A percentile compares a stretch with the other conserved stretches of the same genome.
phyloP scores from a whole-genome alignment of 805 yeast species.

The Ogataea zsoltii region DNA sequence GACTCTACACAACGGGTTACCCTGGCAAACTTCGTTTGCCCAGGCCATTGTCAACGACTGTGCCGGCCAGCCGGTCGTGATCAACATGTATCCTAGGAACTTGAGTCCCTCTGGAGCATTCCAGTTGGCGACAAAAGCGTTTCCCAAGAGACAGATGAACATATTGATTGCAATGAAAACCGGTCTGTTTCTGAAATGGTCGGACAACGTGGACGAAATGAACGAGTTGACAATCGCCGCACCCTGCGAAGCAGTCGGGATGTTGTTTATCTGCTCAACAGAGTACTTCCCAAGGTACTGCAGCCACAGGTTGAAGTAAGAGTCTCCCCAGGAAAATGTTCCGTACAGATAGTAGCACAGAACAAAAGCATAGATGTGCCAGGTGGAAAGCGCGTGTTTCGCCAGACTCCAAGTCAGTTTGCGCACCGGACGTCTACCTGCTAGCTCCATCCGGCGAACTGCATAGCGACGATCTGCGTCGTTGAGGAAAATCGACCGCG shows the following conservation, averaged over 20 bases:
- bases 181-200: slow-evolving; percentile 11
- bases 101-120: slow-evolving; percentile 11
- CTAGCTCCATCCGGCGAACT: slow-evolving; percentile 27
- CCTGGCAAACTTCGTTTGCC: slow-evolving; percentile 56
- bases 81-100: slow-evolving; percentile 23
- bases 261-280: slow-evolving; percentile 47
- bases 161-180: slow-evolving; percentile 19
- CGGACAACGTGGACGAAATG: slow-evolving; percentile 31
- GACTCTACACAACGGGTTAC: slow-evolving; percentile 26
- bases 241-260: slow-evolving; percentile 44
- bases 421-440: slow-evolving; percentile 36
- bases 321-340: slow-evolving; percentile 14
- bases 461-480: slow-evolving; percentile 24
- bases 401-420: slow-evolving; percentile 40
- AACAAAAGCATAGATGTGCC: slow-evolving; percentile 42
- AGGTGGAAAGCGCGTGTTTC: slow-evolving; percentile 41
- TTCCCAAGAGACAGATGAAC: slow-evolving; percentile 43
- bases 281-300: slow-evolving; percentile 49
- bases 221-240: slow-evolving; percentile 54
- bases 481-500: slow-evolving; percentile 18
- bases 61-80: slow-evolving; percentile 37
- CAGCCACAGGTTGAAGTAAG: slow-evolving; percentile 32
- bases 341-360: slow-evolving; percentile 20
- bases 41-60: slow-evolving; percentile 49
- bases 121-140: slow-evolving; percentile 29